Evolutionary conservation across 768 basidiomycete genomes (phyloP).

Genomic region (Dentipellis sp.): DNA sequence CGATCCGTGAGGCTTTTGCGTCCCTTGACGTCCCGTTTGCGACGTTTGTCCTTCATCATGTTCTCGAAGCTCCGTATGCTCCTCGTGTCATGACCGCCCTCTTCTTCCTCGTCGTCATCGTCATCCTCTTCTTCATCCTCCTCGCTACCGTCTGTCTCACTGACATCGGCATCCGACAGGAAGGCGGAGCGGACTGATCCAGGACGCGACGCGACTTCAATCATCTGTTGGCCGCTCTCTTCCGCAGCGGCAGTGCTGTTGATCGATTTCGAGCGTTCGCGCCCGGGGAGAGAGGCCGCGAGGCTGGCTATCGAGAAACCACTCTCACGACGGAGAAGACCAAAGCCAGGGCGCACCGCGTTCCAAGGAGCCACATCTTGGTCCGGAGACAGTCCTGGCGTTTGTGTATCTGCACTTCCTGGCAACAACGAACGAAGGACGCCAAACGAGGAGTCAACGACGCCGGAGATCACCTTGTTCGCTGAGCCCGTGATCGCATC

Average conservation of each 20-base stretch:
- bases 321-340: constrained; percentile 63
- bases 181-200: constrained; percentile 32
- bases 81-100: constrained; percentile 44
- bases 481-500: constrained; percentile 78
- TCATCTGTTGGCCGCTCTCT: constrained; percentile 42
- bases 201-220: constrained; percentile 47
- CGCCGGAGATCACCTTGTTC: constrained; percentile 67
- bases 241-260: constrained; percentile 19
- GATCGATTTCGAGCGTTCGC: constrained; percentile 26
- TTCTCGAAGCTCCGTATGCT: constrained; percentile 84
- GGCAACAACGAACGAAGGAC: constrained; percentile 76
- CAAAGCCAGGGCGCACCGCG: constrained; percentile 43
- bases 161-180: constrained; percentile 22
- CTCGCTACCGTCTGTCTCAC: constrained; percentile 25
- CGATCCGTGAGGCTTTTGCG: constrained; percentile 77
- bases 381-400: constrained; percentile 6
- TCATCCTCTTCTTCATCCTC: constrained; percentile 27
- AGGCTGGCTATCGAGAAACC: constrained; percentile 80
- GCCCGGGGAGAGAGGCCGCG: constrained; percentile 53
- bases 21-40: constrained; percentile 18
- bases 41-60: constrained; percentile 47
- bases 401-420: constrained; percentile 21
- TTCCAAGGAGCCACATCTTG: constrained; percentile 32
- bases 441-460: constrained; percentile 86
- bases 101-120: constrained; percentile 29